Evolutionary conservation across 2,329 filamentous ascomycete species (phyloP).

Genomic region (Trichoderma guizhouense): DNA sequence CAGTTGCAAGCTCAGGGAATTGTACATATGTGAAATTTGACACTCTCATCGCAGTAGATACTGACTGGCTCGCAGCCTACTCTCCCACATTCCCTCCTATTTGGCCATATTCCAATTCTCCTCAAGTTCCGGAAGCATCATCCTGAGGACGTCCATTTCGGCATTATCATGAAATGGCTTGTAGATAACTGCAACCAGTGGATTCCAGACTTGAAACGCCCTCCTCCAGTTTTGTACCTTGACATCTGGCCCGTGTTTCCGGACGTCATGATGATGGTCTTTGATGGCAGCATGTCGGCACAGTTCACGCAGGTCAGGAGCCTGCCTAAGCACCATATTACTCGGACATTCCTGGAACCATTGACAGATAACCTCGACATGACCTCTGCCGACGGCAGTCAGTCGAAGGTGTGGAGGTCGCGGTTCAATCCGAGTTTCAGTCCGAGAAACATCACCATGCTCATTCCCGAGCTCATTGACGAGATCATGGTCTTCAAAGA

Average conservation of each 20-base stretch:
- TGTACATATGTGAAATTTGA: not conserved
- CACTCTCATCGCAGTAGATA: not conserved
- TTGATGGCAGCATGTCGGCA: not conserved
- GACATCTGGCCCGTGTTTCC: not conserved
- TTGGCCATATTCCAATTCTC: not conserved
- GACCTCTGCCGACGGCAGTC: not conserved
- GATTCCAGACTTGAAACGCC: not conserved
- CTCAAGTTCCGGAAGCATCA: not conserved
- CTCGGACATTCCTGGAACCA: not conserved
- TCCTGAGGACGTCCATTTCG: not conserved
- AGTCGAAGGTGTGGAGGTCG: conserved; percentile 31
- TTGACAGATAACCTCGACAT: not conserved
- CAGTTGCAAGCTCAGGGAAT: not conserved
- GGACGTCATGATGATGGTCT: not conserved
- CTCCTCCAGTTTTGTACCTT: not conserved
- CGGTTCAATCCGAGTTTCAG: conserved; percentile 11
- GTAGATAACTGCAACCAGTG: not conserved
- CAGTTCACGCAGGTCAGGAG: not conserved
- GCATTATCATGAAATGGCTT: conserved; percentile 1
- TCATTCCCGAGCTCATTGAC: not conserved
- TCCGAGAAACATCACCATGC: not conserved
- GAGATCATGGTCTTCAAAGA: not conserved
- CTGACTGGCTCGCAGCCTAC: not conserved
- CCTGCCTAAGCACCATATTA: not conserved
- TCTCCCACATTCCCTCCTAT: not conserved